Evolutionary conservation across 345 rosid genomes (phyloP), one percentile per base, ranked within the genome.

Genomic region (Linum tenue): DNA sequence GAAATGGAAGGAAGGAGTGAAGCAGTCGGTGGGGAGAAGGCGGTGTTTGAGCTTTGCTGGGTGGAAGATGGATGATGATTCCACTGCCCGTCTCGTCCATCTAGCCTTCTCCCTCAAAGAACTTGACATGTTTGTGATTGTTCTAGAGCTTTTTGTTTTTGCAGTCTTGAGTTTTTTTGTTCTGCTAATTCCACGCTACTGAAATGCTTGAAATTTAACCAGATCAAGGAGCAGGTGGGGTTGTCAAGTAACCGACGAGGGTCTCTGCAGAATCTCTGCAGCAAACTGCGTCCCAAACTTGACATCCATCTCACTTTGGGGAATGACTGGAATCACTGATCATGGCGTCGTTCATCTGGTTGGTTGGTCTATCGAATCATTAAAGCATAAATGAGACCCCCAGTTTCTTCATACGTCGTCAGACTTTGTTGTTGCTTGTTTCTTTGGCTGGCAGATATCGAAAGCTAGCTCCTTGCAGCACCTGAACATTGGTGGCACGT

Each of bases 171-270:
- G 0, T 0, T 41, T 41, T 8, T 41, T 41, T 4, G 44, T 4
- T 41, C 9, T 41, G 44, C 44, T 4, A 41, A 41, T 8, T 4
- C 5, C 44, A 8, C 5, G 44, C 31, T 22, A 22, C 31, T 22
- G 37, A 48, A 44, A 48, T 42, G 43, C 56, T 58, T 43, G 6
- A 35, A 42, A 41, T 67, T 67, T n/a, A 41, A 41, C 5, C 82
- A 94, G 96, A 72, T 86, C 96, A 10, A 79, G 90, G 73, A 88
- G 90, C 63, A 75, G 95, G 10, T 94, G 99, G 99, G 97, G 87
- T 74, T 90, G 95, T 73, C 96, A 94, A 73, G 74, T 86, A 72
- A 90, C 92, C 2, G 96, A 94, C 57, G 76, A 81, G 65, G 97
- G 99, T 64, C 81, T 90, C 16, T 73, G 72, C 77, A 77, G 78